Evolutionary conservation across 345 rosid species (phyloP), one percentile per base, ranked within the genome.

Genomic region (Excoecaria agallocha): DNA sequence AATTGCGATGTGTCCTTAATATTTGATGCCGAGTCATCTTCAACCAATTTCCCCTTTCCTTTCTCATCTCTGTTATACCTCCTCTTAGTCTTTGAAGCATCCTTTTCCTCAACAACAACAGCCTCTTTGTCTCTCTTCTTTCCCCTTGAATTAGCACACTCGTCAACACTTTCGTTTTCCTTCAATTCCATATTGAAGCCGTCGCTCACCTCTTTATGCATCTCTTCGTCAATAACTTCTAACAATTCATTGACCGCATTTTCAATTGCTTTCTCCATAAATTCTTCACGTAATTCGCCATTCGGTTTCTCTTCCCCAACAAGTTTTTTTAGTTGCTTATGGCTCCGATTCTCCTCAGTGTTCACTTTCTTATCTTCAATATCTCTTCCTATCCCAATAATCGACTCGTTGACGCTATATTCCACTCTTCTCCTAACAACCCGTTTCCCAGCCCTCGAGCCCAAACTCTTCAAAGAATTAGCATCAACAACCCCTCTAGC

Each of bases 361-460:
- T 54, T 68, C 60, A 37, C 17, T 35, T 17, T 12, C 50, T 70
- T 19, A 16, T 5, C 58, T 9, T 65, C 20, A 5, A 35, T 20
- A 13, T 19, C 6, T 52, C 58, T 3, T 65, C 56, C 54, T 46
- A 49, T 10, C 15, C 0, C 64, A 76, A 20, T 43, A 63, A 41
- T 41, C 4, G 17, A 56, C 12, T 76, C 58, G 45, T 37, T 55
- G 6, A 51, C 72, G 50, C 30, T 69, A 54, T 38, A 52, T 30
- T 37, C 82, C 52, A 77, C 57, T 54, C 3, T 43, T 66, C 85
- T 84, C 82, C 76, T 84, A 9, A 69, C 80, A 61, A 82, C 69
- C 68, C 73, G 86, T 86, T 82, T 88, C 76, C 97, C 91, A 12
- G 88, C 86, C 78, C 89, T 69, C 84, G 86, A 77, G 82, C 77